Evolutionary conservation across 169 alveolate species (phyloP), one percentile per base, ranked within the genome.

Genomic region (Toxoplasma gondii): DNA sequence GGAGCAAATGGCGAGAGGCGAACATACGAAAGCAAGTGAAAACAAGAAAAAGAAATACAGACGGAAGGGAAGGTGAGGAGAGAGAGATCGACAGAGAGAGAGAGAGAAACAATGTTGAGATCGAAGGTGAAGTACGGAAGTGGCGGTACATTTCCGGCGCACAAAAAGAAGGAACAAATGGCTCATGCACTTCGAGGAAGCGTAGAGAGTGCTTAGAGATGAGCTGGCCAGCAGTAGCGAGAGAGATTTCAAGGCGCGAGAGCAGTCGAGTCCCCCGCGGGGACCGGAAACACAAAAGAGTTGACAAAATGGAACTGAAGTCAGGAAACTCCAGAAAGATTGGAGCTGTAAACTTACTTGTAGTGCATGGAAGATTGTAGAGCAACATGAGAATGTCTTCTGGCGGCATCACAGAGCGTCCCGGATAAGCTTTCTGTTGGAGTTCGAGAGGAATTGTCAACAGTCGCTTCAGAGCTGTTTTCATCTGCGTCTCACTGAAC

Each of bases 341-440:
- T 49, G 58, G 58, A 49, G 12, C 12, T 7, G 58, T 49, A 12
- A 49, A 12, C 4, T 49, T 64, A 82, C 90, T 49, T 16, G 90
- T 41, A 2, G 90, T 1, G 38, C 90, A 82, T 5, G 90, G 64
- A 38, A 82, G 90, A 39, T 31, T 22, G 67, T 82, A 82, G 90
- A 82, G 67, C 4, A 82, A 67, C 53, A 39, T 38, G 38, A 82
- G 67, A 39, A 82, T 41, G 17, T 43, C 69, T 29, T 82, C 90
- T 17, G 67, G 67, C 17, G 53, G 53, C 38, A 49, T 82, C 17
- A 29, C 53, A 19, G 34, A 24, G 36, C 36, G n/a, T 7, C 64
- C 69, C 1, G 53, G 90, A 39, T 29, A 43, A 10, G 36, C 64
- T 19, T 74, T 31, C 64, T 19, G 45, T n/a, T 44, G 90, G 41